A percentile compares a stretch with the other conserved stretches of the same genome.
phyloP scores from a whole-genome alignment of 805 yeast genomes.

The Myxozyma mucilagina region DNA sequence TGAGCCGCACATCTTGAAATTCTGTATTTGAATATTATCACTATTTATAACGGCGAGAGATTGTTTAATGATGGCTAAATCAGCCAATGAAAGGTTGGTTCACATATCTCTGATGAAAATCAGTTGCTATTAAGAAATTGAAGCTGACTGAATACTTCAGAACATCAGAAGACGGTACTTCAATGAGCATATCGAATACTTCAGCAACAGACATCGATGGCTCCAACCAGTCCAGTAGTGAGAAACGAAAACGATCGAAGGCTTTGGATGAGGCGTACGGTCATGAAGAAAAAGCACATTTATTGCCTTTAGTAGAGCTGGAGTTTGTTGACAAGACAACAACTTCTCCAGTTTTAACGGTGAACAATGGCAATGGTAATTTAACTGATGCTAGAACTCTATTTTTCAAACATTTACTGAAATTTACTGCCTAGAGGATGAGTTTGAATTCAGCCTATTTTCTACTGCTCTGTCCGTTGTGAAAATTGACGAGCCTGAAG shows the following conservation, averaged over 20 bases:
- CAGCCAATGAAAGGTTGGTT: neutral
- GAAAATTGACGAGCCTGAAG: constrained; percentile 13
- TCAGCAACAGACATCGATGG: neutral
- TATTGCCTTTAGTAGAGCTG: neutral
- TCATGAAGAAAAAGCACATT: neutral
- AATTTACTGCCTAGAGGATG: neutral
- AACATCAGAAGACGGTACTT: too few relatives aligned
- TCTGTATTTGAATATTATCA: neutral
- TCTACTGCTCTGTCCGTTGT: constrained; percentile 11
- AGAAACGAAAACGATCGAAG: neutral
- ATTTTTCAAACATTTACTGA: neutral
- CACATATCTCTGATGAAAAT: neutral
- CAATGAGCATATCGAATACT: neutral
- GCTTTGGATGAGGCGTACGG: neutral
- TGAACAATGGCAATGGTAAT: neutral
- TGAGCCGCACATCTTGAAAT: neutral
- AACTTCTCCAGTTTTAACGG: neutral
- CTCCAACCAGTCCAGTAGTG: neutral
- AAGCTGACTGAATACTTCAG: neutral
- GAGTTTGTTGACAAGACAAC: constrained; percentile 2
- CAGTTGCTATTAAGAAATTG: neutral
- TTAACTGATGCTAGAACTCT: neutral
- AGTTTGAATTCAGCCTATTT: constrained; percentile 24
- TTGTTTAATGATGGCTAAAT: neutral
- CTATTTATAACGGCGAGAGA: neutral